Base-by-base conservation (phyloP, 2,329 filamentous ascomycete species). In the Thelonectria olida region DNA sequence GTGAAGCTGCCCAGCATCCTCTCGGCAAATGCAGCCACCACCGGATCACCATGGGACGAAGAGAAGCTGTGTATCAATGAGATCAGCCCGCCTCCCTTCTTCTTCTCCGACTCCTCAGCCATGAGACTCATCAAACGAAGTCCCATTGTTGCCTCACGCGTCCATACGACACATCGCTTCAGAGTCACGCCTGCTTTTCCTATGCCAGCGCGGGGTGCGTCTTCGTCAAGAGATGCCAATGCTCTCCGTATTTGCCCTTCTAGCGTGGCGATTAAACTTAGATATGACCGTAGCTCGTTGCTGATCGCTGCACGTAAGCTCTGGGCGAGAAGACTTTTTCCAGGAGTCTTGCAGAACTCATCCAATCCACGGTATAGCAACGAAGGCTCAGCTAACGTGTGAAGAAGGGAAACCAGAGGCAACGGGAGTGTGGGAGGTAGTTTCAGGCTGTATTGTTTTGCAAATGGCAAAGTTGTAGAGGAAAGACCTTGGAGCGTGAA, bases 131-230 rank as follows among this genome's bases (percentile, higher is more conserved):
- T 94, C 56, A 99, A 82, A 15, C 96, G 88, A 68, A 99, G 79
- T 1, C 94, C 96, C 90, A 98, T 96, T 1, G 96, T 99, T 7
- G 96, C 93, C 76, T 99, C 96, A 68, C 95, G 88, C 8, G 94
- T 98, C 96, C 96, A 99, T 22, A 99, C 91, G 3, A 99, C 91
- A 71, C 95, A 98, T 74, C 96, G 85, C 76, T 98, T 98, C 51
- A 99, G 81, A 0, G 96, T 99, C 13, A 99, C 95, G 2, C 94
- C 93, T 1, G 92, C 90, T 70, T 94, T 96, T 6, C 92, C 90
- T 54, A 96, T 88, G 2, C 90, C 90, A 44, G 87, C 85, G 47
- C 89, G 84, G 2, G 91, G 87, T 4, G 86, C 86, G 2, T 82
- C 81, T 52, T 91, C 88, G 65, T 92, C 88, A n/a, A 96, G 80